A percentile compares a stretch with the other conserved stretches of the same genome.
Conservation (phyloP, 2,329 filamentous ascomycete genomes). For the Sclerotinia spermophila region DNA sequence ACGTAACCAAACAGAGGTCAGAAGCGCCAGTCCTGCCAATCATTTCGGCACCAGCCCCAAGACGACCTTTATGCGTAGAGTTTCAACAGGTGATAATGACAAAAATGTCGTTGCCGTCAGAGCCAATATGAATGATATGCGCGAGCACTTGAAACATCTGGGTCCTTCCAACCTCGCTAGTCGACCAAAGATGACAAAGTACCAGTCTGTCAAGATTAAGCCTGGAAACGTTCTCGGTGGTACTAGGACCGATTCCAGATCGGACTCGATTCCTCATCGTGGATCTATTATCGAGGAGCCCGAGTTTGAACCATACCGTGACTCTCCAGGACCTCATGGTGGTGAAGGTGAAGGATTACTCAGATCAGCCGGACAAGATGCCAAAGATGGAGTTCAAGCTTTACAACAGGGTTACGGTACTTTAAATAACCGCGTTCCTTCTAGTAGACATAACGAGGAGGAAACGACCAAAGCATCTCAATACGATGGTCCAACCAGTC, state of each 20-base stretch:
- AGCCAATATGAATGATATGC: conserved; percentile 60
- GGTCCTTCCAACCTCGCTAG: conserved; percentile 65
- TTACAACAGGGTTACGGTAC: conserved; percentile 54
- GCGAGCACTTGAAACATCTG: conserved; percentile 60
- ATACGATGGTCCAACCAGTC: conserved; percentile 8
- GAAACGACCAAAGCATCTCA: background rate
- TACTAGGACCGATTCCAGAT: conserved; percentile 31
- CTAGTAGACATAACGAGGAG: background rate
- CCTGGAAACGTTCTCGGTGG: conserved; percentile 35
- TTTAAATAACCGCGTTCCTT: conserved; percentile 27
- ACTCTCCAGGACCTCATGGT: conserved; percentile 44
- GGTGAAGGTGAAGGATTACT: conserved; percentile 53
- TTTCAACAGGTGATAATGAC: conserved; percentile 50
- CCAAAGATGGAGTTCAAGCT: conserved; percentile 63
- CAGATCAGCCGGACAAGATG: conserved; percentile 51
- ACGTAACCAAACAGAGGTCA: conserved; percentile 20
- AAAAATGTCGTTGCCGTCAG: conserved; percentile 54
- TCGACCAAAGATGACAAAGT: conserved; percentile 59
- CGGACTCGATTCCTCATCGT: conserved; percentile 42
- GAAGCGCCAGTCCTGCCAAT: conserved; percentile 22
- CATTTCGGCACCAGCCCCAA: conserved; percentile 35
- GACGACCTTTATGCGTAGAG: conserved; percentile 57
- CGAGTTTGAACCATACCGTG: conserved; percentile 32
- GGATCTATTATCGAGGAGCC: conserved; percentile 41
- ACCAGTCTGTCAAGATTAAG: conserved; percentile 66